Evolutionary conservation across 139 green algal genomes (phyloP).

Genomic region (Chlamydomonas schloesseri): DNA sequence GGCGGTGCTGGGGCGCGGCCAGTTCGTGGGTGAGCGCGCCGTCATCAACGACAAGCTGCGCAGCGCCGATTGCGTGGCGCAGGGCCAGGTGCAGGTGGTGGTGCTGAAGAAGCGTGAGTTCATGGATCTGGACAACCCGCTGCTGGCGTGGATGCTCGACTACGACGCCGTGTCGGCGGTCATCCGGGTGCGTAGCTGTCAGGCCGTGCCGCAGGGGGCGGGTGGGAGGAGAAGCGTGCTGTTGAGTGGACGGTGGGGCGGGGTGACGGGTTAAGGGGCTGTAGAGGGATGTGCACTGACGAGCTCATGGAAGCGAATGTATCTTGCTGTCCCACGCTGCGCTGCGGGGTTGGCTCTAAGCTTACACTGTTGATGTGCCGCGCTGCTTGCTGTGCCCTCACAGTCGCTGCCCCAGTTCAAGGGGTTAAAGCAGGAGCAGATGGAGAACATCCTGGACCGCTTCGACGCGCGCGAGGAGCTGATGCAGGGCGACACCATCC

Average conservation of each 20-base stretch:
- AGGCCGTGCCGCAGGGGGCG: neutral
- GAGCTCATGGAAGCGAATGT: too few species aligned
- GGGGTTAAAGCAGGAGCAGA: conserved; percentile 70
- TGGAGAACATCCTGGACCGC: conserved; percentile 77
- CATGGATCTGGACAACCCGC: conserved; percentile 81
- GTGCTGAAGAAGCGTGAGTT: conserved; percentile 84
- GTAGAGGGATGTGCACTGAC: too few species aligned
- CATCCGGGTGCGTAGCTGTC: conserved; percentile 43
- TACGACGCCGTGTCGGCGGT: conserved; percentile 76
- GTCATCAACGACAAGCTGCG: conserved; percentile 84
- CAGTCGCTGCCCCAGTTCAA: conserved; percentile 64
- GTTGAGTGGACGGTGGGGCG: neutral
- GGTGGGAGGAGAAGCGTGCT: neutral
- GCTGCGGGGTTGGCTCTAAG: too few species aligned
- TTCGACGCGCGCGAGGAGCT: conserved; percentile 77
- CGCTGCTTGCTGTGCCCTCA: neutral
- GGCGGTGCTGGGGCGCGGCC: conserved; percentile 70
- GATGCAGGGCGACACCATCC: conserved; percentile 54
- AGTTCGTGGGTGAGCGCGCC: conserved; percentile 83
- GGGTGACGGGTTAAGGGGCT: too few species aligned
- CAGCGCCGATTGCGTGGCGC: conserved; percentile 77
- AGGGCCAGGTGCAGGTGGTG: conserved; percentile 76
- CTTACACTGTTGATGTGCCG: too few species aligned
- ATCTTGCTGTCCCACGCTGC: too few species aligned
- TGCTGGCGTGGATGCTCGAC: conserved; percentile 84